These are phyloP conservation scores for Comarum palustre DNA, from an alignment of 306 rosid species.

Conservation along the genomic window DNA sequence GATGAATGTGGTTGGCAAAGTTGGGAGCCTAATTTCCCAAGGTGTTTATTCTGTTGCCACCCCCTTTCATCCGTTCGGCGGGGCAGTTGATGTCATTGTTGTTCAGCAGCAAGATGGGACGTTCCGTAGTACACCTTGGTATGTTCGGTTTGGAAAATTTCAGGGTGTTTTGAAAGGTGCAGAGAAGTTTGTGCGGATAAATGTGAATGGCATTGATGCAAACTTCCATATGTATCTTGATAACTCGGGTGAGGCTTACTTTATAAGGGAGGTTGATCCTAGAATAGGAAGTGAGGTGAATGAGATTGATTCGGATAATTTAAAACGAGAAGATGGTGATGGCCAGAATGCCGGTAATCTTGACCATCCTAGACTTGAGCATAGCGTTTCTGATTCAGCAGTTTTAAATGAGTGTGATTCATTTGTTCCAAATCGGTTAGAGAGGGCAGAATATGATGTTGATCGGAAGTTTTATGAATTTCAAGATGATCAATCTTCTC, in stretches of 20 bases:
- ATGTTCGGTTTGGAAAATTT: conserved; percentile 91
- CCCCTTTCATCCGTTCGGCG: conserved; percentile 97
- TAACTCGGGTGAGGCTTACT: conserved; percentile 93
- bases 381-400: conserved; percentile 58
- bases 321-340: conserved; percentile 24
- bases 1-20: conserved; percentile 89
- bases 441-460: conserved; percentile 54
- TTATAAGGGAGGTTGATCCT: conserved; percentile 62
- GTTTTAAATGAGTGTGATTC: conserved; percentile 44
- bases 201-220: conserved; percentile 78
- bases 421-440: conserved; percentile 24
- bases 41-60: conserved; percentile 94
- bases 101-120: conserved; percentile 96
- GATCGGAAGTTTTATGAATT: conserved; percentile 67
- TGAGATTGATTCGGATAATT: conserved; percentile 35
- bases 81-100: conserved; percentile 93
- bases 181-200: conserved; percentile 68
- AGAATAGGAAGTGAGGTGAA: conserved; percentile 38
- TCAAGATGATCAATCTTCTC: conserved; percentile 60
- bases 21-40: conserved; percentile 78
- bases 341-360: conserved; percentile 19
- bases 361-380: conserved; percentile 50
- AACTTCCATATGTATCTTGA: conserved; percentile 90
- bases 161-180: conserved; percentile 94
- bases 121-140: conserved; percentile 90